Evolutionary conservation across 352 stramenopile species (phyloP).

Genomic region (Globisporangium nagaii): DNA sequence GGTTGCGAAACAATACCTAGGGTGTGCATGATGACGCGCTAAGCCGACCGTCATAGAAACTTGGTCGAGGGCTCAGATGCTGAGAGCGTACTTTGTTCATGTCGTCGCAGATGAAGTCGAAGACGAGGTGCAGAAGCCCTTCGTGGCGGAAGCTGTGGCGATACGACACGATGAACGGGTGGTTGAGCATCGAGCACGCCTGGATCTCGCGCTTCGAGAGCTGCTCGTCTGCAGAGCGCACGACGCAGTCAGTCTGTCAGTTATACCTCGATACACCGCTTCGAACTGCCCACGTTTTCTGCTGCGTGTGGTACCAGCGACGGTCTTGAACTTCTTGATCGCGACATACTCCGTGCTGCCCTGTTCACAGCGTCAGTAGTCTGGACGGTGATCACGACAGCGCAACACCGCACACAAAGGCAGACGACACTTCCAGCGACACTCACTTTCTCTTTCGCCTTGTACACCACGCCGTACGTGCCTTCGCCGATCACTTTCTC

Average conservation of each 20-base stretch:
- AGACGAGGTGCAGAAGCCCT: conserved; percentile 69
- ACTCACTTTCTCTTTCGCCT: conserved; percentile 67
- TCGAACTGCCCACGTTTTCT: not conserved
- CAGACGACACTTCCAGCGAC: not conserved
- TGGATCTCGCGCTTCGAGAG: conserved; percentile 79
- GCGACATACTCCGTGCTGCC: conserved; percentile 58
- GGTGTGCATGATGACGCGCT: no score
- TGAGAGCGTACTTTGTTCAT: conserved; percentile 65
- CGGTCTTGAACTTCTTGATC: conserved; percentile 83
- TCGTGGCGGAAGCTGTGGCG: conserved; percentile 78
- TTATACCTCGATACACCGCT: no score
- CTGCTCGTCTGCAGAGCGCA: conserved; percentile 45
- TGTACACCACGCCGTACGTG: conserved; percentile 80
- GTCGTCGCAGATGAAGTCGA: conserved; percentile 65
- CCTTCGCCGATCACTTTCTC: conserved; percentile 82
- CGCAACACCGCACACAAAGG: not conserved
- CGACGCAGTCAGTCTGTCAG: no score
- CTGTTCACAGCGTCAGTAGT: conserved; percentile 15
- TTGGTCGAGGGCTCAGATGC: no score
- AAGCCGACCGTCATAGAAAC: no score
- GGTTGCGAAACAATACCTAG: conserved; percentile 54
- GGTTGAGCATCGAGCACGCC: conserved; percentile 76
- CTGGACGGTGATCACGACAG: not conserved
- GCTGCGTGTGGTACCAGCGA: conserved; percentile 23
- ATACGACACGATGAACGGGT: conserved; percentile 78